Conservation (phyloP, 192 early-diverging fungal genomes). For the Backusella sp. region DNA sequence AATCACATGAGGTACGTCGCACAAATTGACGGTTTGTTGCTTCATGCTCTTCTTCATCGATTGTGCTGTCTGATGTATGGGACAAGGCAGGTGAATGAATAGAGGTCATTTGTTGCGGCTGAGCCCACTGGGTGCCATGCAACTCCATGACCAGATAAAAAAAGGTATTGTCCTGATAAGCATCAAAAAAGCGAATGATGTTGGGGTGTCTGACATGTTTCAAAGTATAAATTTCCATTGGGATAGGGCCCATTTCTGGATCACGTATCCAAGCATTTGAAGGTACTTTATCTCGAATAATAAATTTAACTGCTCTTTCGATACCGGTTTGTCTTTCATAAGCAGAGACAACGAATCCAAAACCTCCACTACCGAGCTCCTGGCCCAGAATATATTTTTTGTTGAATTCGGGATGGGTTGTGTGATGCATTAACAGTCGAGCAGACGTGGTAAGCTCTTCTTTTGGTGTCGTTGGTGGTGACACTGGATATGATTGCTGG, state of each 20-base stretch:
- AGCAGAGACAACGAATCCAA: conserved; percentile 66
- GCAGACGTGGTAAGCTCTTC: neutral
- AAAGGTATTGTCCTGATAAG: conserved; percentile 42
- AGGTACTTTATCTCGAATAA: conserved; percentile 55
- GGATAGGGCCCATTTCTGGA: conserved; percentile 43
- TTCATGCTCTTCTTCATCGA: conserved; percentile 18
- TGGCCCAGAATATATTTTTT: conserved; percentile 43
- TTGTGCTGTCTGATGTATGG: conserved; percentile 19
- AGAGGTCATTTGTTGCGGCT: conserved; percentile 6
- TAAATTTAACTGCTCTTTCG: conserved; percentile 78
- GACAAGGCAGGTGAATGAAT: conserved; percentile 28
- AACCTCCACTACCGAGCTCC: conserved; percentile 68
- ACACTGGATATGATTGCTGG: neutral
- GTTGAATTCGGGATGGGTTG: neutral
- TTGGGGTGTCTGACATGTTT: conserved; percentile 55
- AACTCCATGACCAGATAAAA: conserved; percentile 61
- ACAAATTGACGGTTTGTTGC: conserved; percentile 24
- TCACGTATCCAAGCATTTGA: conserved; percentile 48
- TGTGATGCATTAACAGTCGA: conserved; percentile 7
- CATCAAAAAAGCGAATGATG: conserved; percentile 61
- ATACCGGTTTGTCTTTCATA: conserved; percentile 43
- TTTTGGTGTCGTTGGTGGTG: neutral
- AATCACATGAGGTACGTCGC: conserved; percentile 59
- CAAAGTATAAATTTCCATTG: conserved; percentile 56
- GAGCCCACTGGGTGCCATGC: conserved; percentile 51